These are phyloP conservation scores for Cocos nucifera DNA, from an alignment of 176 grass and related monocot genomes.

Conservation along the genomic window DNA sequence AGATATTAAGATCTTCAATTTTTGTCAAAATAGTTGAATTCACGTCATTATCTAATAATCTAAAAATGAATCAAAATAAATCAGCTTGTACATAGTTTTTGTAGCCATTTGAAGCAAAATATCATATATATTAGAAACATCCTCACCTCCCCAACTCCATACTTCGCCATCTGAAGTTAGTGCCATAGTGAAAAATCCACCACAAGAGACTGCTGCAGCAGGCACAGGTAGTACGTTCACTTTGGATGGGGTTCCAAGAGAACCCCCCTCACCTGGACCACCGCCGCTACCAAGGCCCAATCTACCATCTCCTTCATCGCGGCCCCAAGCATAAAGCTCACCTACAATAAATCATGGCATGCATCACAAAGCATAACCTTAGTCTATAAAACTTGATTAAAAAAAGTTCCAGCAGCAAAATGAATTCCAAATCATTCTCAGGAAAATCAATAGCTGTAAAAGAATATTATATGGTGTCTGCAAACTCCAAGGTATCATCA, in stretches of 20 bases:
- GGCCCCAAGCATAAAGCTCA: slow-evolving; percentile 92
- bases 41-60: too few relatives aligned
- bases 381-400: not conserved
- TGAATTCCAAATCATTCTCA: too few relatives aligned
- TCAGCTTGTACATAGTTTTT: too few relatives aligned
- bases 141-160: slow-evolving; percentile 98
- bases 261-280: slow-evolving; percentile 93
- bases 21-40: too few relatives aligned
- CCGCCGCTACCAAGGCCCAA: slow-evolving; percentile 79
- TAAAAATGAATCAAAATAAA: too few relatives aligned
- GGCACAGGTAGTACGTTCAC: slow-evolving; percentile 61
- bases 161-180: slow-evolving; percentile 64
- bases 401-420: not conserved
- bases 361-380: not conserved
- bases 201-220: slow-evolving; percentile 61
- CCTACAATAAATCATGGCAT: slow-evolving; percentile 26
- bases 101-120: not conserved
- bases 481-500: too few relatives aligned
- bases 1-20: too few relatives aligned
- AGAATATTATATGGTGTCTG: too few relatives aligned
- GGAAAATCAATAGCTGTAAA: too few relatives aligned
- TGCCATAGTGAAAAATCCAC: slow-evolving; percentile 87
- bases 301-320: slow-evolving; percentile 88
- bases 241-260: slow-evolving; percentile 73
- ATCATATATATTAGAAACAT: not conserved